Evolutionary conservation across 1,284 basidiomycete genomes (phyloP), one percentile per base, ranked within the genome.

Genomic region (Neotropicomus parvogracilis): DNA sequence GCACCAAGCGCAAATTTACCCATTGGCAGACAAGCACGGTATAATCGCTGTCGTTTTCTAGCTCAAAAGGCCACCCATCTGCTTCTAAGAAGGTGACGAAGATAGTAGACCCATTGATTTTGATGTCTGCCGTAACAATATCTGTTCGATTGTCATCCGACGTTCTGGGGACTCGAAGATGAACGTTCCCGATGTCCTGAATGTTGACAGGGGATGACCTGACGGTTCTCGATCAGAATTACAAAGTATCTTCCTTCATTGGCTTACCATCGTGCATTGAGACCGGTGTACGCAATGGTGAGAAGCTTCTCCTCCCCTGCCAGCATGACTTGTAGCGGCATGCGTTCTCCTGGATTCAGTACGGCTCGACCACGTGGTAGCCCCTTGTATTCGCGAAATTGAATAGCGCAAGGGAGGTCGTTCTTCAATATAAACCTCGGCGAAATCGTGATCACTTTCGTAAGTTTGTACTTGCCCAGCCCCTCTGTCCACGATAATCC

Each of bases 401-500:
- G 81, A 36, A 99, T 75, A 1, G 83, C 59, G 47, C 83, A 79
- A 5, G 72, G 61, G 29, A 93, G 78, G 54, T 82, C 78, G 70
- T 98, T 99, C 67, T 88, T 88, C 61, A 99, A 71, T 53, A 98
- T 72, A 74, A 95, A 99, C 24, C 95, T 82, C 12, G 97, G 97
- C 6, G 88, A 78, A 33, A 99, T 73, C 1, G 91, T 97, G 60
- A 99, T 86, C 54, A 98, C 89, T 71, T 98, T 98, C 24, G 88
- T 88, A 40, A 99, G 73, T 67, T 98, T 97, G 71, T 98, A 99
- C 76, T 95, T 97, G 40, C 97, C 97, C 21, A 88, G 72, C 4
- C 95, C 95, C 66, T 97, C 95, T 17, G 83, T 79, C 79, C 97
- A 97, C 5, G 93, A 95, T 43, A 99, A 64, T 6, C 97, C 97